phyloP scores from a whole-genome alignment of 305 asterid genomes.

The Solanum hybrid region DNA sequence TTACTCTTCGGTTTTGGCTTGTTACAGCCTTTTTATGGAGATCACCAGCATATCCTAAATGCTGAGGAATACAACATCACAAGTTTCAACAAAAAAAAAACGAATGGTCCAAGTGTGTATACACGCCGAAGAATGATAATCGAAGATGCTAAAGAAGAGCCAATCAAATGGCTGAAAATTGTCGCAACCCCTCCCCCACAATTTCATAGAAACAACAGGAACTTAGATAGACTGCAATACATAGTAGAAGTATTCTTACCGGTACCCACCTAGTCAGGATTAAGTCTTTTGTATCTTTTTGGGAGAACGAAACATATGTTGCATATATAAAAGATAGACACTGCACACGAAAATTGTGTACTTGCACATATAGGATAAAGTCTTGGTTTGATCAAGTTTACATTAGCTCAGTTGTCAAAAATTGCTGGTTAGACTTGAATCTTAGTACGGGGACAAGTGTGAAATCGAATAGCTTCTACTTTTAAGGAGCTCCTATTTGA shows the following conservation, averaged over 20 bases:
- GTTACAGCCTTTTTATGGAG: background rate
- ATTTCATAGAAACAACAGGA: background rate
- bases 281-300: background rate
- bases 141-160: background rate
- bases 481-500: background rate
- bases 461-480: background rate
- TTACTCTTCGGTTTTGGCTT: background rate
- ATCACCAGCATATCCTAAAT: background rate
- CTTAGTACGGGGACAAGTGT: background rate
- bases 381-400: background rate
- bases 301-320: background rate
- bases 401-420: background rate
- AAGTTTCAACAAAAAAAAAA: background rate
- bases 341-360: background rate
- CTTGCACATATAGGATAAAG: background rate
- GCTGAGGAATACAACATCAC: background rate
- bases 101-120: background rate
- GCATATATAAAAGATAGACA: background rate
- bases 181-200: background rate
- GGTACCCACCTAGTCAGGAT: background rate
- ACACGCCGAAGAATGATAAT: background rate
- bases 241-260: background rate
- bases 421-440: background rate
- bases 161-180: background rate
- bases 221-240: background rate